phyloP scores from a whole-genome alignment of 179 eudicot genomes.

The Beta macrorhiza region DNA sequence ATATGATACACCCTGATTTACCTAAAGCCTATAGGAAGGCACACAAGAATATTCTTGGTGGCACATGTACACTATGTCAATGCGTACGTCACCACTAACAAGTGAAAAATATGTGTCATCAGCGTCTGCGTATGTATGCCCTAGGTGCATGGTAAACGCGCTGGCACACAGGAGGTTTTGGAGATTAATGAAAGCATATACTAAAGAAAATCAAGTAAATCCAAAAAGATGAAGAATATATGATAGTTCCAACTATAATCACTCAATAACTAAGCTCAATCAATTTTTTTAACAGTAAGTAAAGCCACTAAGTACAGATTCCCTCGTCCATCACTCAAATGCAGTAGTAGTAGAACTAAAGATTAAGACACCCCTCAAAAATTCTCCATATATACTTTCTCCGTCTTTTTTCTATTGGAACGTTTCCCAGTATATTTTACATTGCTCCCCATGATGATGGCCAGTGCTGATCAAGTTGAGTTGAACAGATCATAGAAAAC shows the following conservation, averaged over 20 bases:
- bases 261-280: not conserved
- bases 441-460: not conserved
- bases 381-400: not conserved
- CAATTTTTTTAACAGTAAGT: not conserved
- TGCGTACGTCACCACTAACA: too few relatives aligned
- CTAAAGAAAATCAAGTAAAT: not conserved
- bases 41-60: too few relatives aligned
- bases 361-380: not conserved
- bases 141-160: too few relatives aligned
- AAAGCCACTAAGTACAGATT: not conserved
- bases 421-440: not conserved
- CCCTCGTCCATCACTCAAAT: not conserved
- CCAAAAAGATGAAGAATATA: not conserved
- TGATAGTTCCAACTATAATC: constrained; percentile 3
- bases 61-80: too few relatives aligned
- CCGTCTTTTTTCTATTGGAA: too few relatives aligned
- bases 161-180: not conserved
- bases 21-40: too few relatives aligned
- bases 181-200: constrained; percentile 1
- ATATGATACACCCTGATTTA: too few relatives aligned
- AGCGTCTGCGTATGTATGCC: too few relatives aligned
- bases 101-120: too few relatives aligned
- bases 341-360: not conserved
- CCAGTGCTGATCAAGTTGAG: constrained; percentile 1
- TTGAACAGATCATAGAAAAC: constrained; percentile 60